phyloP scores from a whole-genome alignment of 2,329 filamentous ascomycete genomes.

The Aspergillus unguis region DNA sequence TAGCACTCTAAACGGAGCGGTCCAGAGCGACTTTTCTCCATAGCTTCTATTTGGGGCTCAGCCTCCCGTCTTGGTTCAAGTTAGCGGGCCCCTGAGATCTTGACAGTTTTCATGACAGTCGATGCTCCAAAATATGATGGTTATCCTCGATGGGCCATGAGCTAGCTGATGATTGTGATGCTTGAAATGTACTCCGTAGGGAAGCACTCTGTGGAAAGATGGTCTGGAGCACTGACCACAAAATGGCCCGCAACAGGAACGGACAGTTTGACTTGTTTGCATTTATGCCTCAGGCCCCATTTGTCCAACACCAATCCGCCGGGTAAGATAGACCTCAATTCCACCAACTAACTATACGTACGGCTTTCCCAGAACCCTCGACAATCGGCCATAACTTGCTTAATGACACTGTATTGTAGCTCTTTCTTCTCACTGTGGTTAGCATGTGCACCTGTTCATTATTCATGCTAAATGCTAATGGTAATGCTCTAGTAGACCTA shows the following conservation, averaged over 20 bases:
- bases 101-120: neutral
- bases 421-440: too few species aligned
- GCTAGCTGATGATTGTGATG: too few species aligned
- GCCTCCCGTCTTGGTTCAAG: conserved; percentile 15
- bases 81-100: neutral
- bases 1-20: conserved; percentile 6
- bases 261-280: conserved; percentile 10
- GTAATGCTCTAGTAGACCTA: too few species aligned
- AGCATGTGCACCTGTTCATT: too few species aligned
- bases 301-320: neutral
- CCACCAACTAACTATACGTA: too few species aligned
- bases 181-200: too few species aligned
- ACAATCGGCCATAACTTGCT: too few species aligned
- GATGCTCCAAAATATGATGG: too few species aligned
- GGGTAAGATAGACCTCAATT: neutral
- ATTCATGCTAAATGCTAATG: too few species aligned
- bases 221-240: neutral
- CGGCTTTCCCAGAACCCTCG: too few species aligned
- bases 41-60: conserved; percentile 19
- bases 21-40: conserved; percentile 2
- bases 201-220: neutral
- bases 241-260: neutral
- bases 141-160: too few species aligned
- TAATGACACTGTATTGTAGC: too few species aligned
- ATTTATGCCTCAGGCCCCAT: neutral